These are phyloP conservation scores for Linaria vulgaris DNA, from an alignment of 257 asterid genomes.

Conservation along the genomic window DNA sequence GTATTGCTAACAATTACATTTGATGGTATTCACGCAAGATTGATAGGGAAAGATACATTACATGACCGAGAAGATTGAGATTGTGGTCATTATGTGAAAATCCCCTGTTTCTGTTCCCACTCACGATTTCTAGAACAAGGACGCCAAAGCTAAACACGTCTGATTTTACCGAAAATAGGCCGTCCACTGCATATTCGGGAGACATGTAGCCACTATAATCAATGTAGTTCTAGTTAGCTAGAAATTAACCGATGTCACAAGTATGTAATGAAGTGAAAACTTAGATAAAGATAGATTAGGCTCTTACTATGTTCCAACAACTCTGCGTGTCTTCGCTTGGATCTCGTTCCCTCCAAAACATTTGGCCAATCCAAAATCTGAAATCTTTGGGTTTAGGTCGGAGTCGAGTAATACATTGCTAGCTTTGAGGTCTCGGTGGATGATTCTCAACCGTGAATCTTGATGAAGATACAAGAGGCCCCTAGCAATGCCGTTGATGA, in stretches of 20 bases:
- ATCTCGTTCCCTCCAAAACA: slow-evolving; percentile 18
- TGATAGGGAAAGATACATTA: slow-evolving; percentile 18
- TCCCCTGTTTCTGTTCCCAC: slow-evolving; percentile 30
- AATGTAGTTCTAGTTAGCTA: not conserved
- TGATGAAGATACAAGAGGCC: slow-evolving; percentile 19
- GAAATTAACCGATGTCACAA: not conserved
- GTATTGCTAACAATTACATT: too few species aligned
- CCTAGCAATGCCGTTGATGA: slow-evolving; percentile 16
- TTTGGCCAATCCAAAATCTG: slow-evolving; percentile 15
- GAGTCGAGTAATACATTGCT: slow-evolving; percentile 11
- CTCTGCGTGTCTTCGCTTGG: slow-evolving; percentile 11
- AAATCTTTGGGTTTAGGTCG: slow-evolving; percentile 10
- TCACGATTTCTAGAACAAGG: slow-evolving; percentile 31
- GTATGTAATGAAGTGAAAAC: not conserved
- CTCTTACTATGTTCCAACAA: slow-evolving; percentile 18
- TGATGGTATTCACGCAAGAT: not conserved
- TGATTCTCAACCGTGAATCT: slow-evolving; percentile 16
- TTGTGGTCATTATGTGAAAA: slow-evolving; percentile 24
- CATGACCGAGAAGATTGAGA: slow-evolving; percentile 49
- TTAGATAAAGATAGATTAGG: not conserved
- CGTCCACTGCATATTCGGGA: slow-evolving; percentile 36
- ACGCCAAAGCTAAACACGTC: slow-evolving; percentile 43
- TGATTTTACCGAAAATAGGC: slow-evolving; percentile 34
- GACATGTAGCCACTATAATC: slow-evolving; percentile 39
- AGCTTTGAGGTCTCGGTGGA: slow-evolving; percentile 15